Percentiles rank a stretch among this genome's conserved stretches.
phyloP scores from a whole-genome alignment of 306 rosid species.

The Malus fusca region DNA sequence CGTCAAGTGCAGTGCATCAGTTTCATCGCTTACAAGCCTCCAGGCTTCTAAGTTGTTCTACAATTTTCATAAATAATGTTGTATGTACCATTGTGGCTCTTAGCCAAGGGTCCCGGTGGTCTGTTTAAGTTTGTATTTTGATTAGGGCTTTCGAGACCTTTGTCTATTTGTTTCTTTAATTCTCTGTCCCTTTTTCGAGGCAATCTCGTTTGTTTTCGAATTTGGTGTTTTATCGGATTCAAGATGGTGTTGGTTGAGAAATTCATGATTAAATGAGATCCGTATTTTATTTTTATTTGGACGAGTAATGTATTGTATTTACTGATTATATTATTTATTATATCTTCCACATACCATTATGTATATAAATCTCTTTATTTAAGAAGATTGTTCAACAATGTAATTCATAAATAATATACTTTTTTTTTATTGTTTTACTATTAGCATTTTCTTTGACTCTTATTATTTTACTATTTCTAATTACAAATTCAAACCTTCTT shows the following conservation, averaged over 20 bases:
- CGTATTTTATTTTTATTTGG: not conserved
- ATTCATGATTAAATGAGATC: not conserved
- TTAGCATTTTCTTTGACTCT: not conserved
- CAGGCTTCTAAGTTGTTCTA: not conserved
- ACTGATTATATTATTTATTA: too few relatives aligned
- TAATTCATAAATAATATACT: not conserved
- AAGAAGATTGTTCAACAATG: not conserved
- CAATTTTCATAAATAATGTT: not conserved
- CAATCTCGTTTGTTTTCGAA: slow-evolving; percentile 3
- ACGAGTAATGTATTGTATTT: not conserved
- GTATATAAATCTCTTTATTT: not conserved
- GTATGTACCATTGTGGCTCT: not conserved
- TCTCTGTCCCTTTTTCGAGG: not conserved
- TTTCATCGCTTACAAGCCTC: slow-evolving; percentile 65
- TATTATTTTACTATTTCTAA: not conserved
- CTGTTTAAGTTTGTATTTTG: not conserved
- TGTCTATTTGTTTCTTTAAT: not conserved
- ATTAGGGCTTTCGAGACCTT: not conserved
- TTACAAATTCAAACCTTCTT: too few relatives aligned
- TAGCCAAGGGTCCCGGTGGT: not conserved
- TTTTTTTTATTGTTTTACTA: not conserved
- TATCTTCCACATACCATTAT: not conserved
- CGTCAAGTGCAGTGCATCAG: slow-evolving; percentile 84
- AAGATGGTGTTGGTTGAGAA: not conserved
- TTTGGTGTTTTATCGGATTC: slow-evolving; percentile 6